Conservation (phyloP, 2,329 filamentous ascomycete genomes). For the Fusarium sulawesiense region DNA sequence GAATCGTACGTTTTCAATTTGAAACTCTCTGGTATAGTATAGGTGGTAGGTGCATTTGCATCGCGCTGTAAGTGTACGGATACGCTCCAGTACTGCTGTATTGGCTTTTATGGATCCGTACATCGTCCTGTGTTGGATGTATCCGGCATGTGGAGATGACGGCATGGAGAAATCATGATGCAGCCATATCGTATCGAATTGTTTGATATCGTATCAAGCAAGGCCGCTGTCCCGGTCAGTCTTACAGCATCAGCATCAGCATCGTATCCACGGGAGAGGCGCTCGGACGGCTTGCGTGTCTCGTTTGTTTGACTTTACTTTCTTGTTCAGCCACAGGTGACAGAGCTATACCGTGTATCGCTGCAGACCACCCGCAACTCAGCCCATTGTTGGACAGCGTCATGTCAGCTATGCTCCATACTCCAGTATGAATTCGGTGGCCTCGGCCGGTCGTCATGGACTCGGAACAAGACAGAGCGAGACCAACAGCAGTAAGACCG, state of each 20-base stretch:
- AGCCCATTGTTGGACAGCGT: constrained; percentile 30
- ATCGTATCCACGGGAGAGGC: constrained; percentile 29
- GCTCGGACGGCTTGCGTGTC: constrained; percentile 40
- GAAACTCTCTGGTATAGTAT: constrained; percentile 28
- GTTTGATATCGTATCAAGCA: constrained; percentile 18
- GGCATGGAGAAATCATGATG: constrained; percentile 40
- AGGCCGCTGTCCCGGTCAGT: background rate
- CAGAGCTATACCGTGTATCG: constrained; percentile 15
- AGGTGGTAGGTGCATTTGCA: constrained; percentile 24
- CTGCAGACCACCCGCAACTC: constrained; percentile 22
- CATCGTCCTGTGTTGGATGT: background rate
- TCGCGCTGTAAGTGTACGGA: background rate
- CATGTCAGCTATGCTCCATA: constrained; percentile 24
- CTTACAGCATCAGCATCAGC: constrained; percentile 24
- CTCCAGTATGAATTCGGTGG: constrained; percentile 1
- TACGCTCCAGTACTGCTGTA: background rate
- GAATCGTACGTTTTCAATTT: constrained; percentile 33
- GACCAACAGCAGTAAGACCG: constrained; percentile 8
- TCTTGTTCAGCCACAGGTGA: constrained; percentile 3
- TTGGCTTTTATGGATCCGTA: constrained; percentile 3
- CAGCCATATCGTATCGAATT: constrained; percentile 32
- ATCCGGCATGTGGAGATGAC: constrained; percentile 29
- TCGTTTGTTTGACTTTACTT: constrained; percentile 11
- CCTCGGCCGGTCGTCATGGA: constrained; percentile 20
- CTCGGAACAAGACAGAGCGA: constrained; percentile 14